These are phyloP conservation scores for Paecilomyces niveus DNA, from an alignment of 2,329 filamentous ascomycete species.

Conservation along the genomic window DNA sequence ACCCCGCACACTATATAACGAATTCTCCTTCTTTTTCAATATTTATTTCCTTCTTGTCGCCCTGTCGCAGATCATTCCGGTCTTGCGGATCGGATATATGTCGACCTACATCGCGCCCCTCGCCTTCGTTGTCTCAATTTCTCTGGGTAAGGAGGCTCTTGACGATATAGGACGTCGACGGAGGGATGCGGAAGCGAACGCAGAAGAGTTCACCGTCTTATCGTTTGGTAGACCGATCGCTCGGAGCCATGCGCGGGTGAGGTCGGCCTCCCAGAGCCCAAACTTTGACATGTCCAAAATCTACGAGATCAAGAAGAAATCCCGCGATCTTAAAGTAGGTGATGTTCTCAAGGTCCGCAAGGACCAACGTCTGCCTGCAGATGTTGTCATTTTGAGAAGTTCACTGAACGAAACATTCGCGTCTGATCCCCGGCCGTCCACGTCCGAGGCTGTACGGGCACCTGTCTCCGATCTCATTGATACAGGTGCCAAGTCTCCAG, in stretches of 20 bases:
- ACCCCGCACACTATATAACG: slow-evolving; percentile 91
- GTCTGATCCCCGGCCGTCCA: slow-evolving; percentile 17
- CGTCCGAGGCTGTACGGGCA: slow-evolving; percentile 19
- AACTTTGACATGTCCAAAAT: slow-evolving; percentile 28
- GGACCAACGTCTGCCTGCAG: slow-evolving; percentile 87
- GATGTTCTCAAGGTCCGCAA: slow-evolving; percentile 91
- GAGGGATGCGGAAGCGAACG: slow-evolving; percentile 88
- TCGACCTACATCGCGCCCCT: slow-evolving; percentile 90
- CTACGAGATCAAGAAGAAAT: slow-evolving; percentile 68
- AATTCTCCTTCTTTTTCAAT: slow-evolving; percentile 99
- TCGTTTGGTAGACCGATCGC: slow-evolving; percentile 51
- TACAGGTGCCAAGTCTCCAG: slow-evolving; percentile 12
- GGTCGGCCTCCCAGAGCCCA: slow-evolving; percentile 1
- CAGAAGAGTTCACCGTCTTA: slow-evolving; percentile 76
- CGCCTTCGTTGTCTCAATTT: slow-evolving; percentile 85
- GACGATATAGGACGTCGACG: slow-evolving; percentile 84
- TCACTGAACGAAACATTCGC: slow-evolving; percentile 50
- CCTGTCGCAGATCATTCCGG: slow-evolving; percentile 83
- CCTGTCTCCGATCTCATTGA: slow-evolving; percentile 20
- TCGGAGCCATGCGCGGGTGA: slow-evolving; percentile 5
- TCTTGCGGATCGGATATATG: slow-evolving; percentile 85
- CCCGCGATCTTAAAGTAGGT: slow-evolving; percentile 83
- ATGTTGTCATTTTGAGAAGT: slow-evolving; percentile 88
- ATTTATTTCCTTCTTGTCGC: slow-evolving; percentile 97
- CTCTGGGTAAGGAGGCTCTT: slow-evolving; percentile 88